Evolutionary conservation across 257 asterid species (phyloP).

Genomic region (Fraxinus quadrangulata): DNA sequence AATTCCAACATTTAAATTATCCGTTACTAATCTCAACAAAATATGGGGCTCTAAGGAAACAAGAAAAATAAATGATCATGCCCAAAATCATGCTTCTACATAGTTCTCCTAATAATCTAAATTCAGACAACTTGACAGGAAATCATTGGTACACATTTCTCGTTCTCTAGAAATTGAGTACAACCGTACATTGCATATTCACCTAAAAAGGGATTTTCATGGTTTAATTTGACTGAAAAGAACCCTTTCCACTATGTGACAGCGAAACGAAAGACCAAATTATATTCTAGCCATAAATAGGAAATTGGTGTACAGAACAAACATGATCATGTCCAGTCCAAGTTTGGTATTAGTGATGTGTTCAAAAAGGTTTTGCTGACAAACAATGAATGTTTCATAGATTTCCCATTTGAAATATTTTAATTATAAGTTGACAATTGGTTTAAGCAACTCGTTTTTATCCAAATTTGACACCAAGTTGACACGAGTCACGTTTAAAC

Average conservation of each 20-base stretch:
- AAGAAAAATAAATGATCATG: too few species aligned
- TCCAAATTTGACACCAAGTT: too few species aligned
- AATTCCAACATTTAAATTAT: too few species aligned
- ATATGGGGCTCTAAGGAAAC: too few species aligned
- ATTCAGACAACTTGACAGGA: not conserved
- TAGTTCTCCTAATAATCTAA: not conserved
- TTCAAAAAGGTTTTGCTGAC: not conserved
- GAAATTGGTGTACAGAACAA: not conserved
- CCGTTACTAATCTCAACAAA: too few species aligned
- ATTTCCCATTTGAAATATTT: not conserved
- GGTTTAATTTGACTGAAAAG: not conserved
- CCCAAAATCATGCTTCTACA: too few species aligned
- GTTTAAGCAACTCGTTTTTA: not conserved
- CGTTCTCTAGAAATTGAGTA: not conserved
- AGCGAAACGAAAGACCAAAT: not conserved
- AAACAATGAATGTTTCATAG: not conserved
- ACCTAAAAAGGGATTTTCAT: not conserved
- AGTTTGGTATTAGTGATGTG: not conserved
- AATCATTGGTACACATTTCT: slow-evolving; percentile 4
- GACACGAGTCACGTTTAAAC: too few species aligned
- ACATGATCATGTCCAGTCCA: not conserved
- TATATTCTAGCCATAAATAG: not conserved
- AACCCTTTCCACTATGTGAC: not conserved
- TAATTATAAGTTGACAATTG: not conserved
- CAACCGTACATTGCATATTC: slow-evolving; percentile 2